phyloP scores from a whole-genome alignment of 371 early-diverging fungal genomes.

The Rhizoclosmatium hyalinum region DNA sequence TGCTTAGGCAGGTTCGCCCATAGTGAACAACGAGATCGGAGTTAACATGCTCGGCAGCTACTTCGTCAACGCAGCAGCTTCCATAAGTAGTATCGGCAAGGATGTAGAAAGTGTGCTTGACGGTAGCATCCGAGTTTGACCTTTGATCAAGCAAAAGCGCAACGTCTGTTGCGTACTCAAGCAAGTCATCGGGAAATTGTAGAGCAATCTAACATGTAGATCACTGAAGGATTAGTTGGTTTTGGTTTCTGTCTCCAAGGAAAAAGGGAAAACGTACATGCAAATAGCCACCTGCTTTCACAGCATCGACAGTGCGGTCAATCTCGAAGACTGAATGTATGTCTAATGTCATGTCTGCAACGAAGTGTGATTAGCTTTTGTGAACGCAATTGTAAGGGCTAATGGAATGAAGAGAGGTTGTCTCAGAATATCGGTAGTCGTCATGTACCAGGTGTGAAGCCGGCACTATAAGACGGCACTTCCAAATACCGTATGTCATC shows the following conservation, averaged over 20 bases:
- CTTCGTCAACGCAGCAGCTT: conserved; percentile 96
- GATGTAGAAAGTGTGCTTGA: conserved; percentile 63
- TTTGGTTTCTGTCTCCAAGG: neutral
- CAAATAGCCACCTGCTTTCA: neutral
- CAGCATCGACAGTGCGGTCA: conserved; percentile 15
- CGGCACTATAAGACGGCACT: conserved; percentile 42
- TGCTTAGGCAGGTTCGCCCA: conserved; percentile 88
- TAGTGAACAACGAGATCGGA: conserved; percentile 91
- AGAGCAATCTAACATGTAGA: conserved; percentile 64
- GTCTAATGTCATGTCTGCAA: neutral
- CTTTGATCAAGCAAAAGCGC: conserved; percentile 55
- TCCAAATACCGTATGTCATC: conserved; percentile 39
- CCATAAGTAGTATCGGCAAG: conserved; percentile 95
- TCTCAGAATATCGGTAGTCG: conserved; percentile 24
- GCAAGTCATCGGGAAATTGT: conserved; percentile 91
- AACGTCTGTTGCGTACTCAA: conserved; percentile 76
- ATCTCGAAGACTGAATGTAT: conserved; percentile 18
- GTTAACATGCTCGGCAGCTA: conserved; percentile 88
- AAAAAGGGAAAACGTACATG: conserved; percentile 10
- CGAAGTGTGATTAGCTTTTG: no score
- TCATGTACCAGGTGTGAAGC: conserved; percentile 34
- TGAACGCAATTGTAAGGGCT: no score
- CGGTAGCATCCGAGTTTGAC: conserved; percentile 41
- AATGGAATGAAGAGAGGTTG: neutral
- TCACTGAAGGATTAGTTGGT: conserved; percentile 7